These are phyloP conservation scores for Coleophoma cylindrospora DNA, from an alignment of 2,329 filamentous ascomycete species.

Conservation along the genomic window DNA sequence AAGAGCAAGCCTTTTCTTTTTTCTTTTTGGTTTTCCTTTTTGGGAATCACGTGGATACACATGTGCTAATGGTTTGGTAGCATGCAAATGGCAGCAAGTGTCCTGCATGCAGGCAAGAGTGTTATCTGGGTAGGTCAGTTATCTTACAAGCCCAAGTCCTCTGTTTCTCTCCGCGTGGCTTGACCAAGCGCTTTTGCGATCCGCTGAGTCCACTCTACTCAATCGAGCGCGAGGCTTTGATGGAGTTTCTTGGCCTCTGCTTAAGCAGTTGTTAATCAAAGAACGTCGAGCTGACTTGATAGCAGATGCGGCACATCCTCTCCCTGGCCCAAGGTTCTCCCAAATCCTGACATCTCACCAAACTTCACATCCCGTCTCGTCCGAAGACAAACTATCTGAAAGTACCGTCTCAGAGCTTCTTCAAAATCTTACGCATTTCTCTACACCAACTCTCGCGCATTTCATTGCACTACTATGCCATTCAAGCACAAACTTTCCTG, in stretches of 20 bases:
- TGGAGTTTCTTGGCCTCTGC: no score
- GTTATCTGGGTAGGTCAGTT: constrained; percentile 77
- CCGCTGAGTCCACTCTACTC: background rate
- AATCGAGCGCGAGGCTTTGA: no score
- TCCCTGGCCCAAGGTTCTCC: constrained; percentile 41
- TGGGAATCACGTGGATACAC: background rate
- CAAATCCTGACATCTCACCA: constrained; percentile 31
- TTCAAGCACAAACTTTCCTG: constrained; percentile 59
- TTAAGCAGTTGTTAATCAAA: no score
- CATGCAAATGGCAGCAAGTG: constrained; percentile 63
- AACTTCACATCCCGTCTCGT: constrained; percentile 4
- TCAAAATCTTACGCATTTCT: constrained; percentile 60
- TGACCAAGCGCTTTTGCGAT: background rate
- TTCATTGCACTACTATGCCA: constrained; percentile 68
- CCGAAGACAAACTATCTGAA: constrained; percentile 1
- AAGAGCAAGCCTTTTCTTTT: background rate
- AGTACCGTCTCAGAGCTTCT: constrained; percentile 24
- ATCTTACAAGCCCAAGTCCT: background rate
- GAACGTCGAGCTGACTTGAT: no score
- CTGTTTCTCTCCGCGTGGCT: background rate
- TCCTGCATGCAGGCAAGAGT: constrained; percentile 51
- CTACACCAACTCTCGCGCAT: constrained; percentile 53
- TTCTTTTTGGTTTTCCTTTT: no score
- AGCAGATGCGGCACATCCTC: constrained; percentile 26
- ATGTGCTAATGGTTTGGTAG: constrained; percentile 37